Base-by-base conservation (phyloP, 176 grass and related monocot species). In the Oryza coarctata region DNA sequence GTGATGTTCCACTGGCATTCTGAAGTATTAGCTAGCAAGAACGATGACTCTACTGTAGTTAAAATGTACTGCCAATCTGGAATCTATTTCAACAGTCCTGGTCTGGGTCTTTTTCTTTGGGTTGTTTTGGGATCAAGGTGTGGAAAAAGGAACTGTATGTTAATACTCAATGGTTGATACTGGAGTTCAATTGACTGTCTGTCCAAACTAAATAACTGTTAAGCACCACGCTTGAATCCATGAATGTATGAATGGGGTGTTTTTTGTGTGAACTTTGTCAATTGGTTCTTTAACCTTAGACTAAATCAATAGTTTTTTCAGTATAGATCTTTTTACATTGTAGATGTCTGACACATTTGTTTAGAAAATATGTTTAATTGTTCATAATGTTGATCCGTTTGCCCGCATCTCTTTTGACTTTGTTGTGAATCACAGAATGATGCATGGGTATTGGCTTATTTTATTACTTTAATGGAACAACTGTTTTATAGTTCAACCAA, bases 301-400 rank as follows among this genome's bases (percentile, higher is more conserved):
- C 13, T n/a, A 74, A 33, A 64, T 71, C 17, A 28, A 3, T 49
- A 52, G 5, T 49, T 41, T 80, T 38, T 15, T 30, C 22, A 35
- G 39, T 20, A 62, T 27, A 70, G 9, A 63, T n/a, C 39, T 85
- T 69, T 36, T 72, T 55, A 35, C 29, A 36, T 45, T 34, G 15
- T 72, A 28, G 39, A 72, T 65, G 40, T 27, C 9, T 63, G 76
- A 38, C 18, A 44, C 29, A 26, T 32, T 70, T 62, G 12, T 38
- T 85, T 79, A 70, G 15, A 85, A 58, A 70, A 78, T 27, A 6
- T 63, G 28, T 77, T 65, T 29, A 33, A 15, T 18, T 63, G 28
- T 77, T 50, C 39, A 33, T 23, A 34, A 47, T 64, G 36, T 14
- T 71, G 38, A 32, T 62, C 60, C 35, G 36, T 62, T 9, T 78